phyloP scores from a whole-genome alignment of 306 rosid genomes.

The Chamaecrista fasciculata region DNA sequence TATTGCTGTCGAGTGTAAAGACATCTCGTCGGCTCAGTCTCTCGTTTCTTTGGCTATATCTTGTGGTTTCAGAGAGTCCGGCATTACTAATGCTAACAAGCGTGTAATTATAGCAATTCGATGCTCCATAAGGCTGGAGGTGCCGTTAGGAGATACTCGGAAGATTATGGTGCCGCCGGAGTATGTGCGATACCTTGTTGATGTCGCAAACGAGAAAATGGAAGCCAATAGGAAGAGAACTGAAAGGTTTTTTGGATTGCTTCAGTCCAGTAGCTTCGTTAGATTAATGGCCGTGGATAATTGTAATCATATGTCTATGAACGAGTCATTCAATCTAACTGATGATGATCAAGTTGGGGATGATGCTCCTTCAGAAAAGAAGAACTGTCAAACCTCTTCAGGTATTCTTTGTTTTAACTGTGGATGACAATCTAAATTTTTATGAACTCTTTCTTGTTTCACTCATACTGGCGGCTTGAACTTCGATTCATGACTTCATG shows the following conservation, averaged over 20 bases:
- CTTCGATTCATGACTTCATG: neutral
- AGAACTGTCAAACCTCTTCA: constrained; percentile 32
- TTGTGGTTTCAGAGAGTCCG: constrained; percentile 88
- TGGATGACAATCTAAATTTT: neutral
- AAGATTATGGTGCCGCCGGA: constrained; percentile 64
- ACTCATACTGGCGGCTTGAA: neutral
- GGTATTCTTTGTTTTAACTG: constrained; percentile 36
- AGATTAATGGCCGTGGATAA: constrained; percentile 9
- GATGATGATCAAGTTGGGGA: constrained; percentile 27
- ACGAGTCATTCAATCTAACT: constrained; percentile 1
- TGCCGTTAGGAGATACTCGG: constrained; percentile 63
- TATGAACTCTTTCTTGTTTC: neutral
- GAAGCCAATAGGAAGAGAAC: constrained; percentile 73
- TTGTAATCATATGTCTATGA: neutral
- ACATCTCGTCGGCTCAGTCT: constrained; percentile 71
- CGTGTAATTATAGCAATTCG: constrained; percentile 88
- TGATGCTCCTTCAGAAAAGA: constrained; percentile 31
- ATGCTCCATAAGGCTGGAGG: constrained; percentile 82
- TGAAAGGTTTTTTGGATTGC: constrained; percentile 56
- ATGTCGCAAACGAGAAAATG: constrained; percentile 78
- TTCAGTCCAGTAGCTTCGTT: constrained; percentile 35
- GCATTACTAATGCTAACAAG: constrained; percentile 69
- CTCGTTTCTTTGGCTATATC: constrained; percentile 79
- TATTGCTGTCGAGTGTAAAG: constrained; percentile 77
- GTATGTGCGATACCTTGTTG: constrained; percentile 66